Percentiles rank a stretch among this genome's conserved stretches.
Conservation (phyloP, 805 yeast species). For the Maudiozyma bulderi region DNA sequence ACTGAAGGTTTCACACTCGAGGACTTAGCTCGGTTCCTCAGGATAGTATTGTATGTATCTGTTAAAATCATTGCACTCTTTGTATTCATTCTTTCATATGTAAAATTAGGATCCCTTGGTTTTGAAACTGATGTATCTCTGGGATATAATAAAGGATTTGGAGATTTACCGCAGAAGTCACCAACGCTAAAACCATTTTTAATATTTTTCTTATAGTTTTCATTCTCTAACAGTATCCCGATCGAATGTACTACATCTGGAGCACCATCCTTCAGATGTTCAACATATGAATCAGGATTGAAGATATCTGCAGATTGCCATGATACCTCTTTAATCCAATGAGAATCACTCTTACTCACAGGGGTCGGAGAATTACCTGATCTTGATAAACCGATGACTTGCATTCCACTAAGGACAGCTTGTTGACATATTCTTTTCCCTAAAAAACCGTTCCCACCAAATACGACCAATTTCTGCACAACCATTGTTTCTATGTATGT, state of each 20-base stretch:
- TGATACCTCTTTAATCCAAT: constrained; percentile 49
- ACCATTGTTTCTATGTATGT: background rate
- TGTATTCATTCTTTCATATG: constrained; percentile 56
- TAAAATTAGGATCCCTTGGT: constrained; percentile 22
- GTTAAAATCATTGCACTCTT: constrained; percentile 62
- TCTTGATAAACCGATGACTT: constrained; percentile 60
- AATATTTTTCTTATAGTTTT: constrained; percentile 48
- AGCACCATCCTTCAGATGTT: constrained; percentile 15
- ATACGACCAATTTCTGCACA: constrained; percentile 39
- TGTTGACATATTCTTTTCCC: constrained; percentile 64
- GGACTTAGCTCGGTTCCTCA: background rate
- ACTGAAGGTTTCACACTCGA: constrained; percentile 33
- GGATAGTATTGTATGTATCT: constrained; percentile 35
- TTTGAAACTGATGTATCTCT: background rate
- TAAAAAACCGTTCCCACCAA: constrained; percentile 85
- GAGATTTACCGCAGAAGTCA: constrained; percentile 6
- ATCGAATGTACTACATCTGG: constrained; percentile 69
- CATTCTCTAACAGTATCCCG: constrained; percentile 66
- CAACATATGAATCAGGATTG: constrained; percentile 45
- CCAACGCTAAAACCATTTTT: background rate
- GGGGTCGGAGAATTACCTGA: constrained; percentile 44
- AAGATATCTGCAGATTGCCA: constrained; percentile 67
- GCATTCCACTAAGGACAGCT: constrained; percentile 51
- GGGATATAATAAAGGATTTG: constrained; percentile 41
- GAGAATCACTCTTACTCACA: constrained; percentile 17